Conservation (phyloP, 108 stramenopile species). For the Skeletonema marinoi region DNA sequence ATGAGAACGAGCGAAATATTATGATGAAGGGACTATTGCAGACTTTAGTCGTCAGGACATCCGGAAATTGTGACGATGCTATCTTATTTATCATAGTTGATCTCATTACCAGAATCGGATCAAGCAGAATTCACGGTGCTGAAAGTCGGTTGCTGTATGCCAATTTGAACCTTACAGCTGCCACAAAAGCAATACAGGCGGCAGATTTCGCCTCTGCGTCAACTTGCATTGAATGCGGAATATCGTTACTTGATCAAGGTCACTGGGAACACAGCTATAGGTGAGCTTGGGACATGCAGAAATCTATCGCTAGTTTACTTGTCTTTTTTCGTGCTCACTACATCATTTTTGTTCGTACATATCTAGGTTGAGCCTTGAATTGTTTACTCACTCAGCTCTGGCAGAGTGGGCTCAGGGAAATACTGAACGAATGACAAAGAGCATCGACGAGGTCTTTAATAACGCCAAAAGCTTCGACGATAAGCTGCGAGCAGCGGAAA, state of each 20-base stretch:
- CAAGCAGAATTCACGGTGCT: too few relatives aligned
- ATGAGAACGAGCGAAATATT: too few relatives aligned
- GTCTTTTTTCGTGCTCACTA: too few relatives aligned
- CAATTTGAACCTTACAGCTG: constrained; percentile 2
- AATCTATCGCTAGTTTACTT: too few relatives aligned
- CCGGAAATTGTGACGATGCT: too few relatives aligned
- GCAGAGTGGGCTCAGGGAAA: constrained; percentile 12
- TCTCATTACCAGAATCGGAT: too few relatives aligned
- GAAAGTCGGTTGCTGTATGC: neutral
- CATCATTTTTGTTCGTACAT: too few relatives aligned
- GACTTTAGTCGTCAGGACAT: too few relatives aligned
- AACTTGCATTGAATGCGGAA: constrained; percentile 3
- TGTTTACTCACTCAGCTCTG: neutral
- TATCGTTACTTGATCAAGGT: neutral
- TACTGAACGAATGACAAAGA: neutral
- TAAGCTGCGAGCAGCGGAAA: neutral
- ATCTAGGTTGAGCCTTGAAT: neutral
- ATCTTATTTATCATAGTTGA: too few relatives aligned
- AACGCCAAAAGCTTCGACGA: constrained; percentile 9
- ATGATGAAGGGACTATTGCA: too few relatives aligned
- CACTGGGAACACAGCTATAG: constrained; percentile 1
- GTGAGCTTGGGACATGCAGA: too few relatives aligned
- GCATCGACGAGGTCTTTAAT: neutral
- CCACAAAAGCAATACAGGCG: neutral
- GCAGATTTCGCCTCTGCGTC: constrained; percentile 6